These are phyloP conservation scores for Xerocomus spinulosus DNA, from an alignment of 768 basidiomycete genomes.

Conservation along the genomic window DNA sequence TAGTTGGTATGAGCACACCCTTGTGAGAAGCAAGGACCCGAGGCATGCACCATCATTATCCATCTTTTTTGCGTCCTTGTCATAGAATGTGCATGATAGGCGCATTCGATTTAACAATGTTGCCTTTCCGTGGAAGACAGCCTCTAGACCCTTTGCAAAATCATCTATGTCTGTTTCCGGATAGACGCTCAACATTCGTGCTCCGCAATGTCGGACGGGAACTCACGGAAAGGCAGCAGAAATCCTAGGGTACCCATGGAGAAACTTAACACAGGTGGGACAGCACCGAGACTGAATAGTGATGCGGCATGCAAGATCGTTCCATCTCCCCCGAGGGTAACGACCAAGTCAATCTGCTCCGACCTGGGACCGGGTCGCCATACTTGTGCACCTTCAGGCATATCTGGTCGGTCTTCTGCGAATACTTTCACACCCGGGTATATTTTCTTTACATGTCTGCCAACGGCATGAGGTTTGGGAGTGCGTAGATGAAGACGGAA, in stretches of 20 bases:
- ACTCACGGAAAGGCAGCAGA: conserved; percentile 87
- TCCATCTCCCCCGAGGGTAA: conserved; percentile 92
- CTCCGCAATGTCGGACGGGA: neutral
- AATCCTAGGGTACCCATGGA: conserved; percentile 86
- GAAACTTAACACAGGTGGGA: conserved; percentile 75
- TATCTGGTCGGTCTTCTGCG: conserved; percentile 62
- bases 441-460: conserved; percentile 51
- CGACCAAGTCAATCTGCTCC: conserved; percentile 75
- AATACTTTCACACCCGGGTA: conserved; percentile 63
- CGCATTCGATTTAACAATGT: conserved; percentile 89
- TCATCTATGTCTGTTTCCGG: conserved; percentile 73
- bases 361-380: conserved; percentile 56
- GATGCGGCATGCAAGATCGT: conserved; percentile 93
- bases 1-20: conserved; percentile 1
- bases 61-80: conserved; percentile 54
- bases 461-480: neutral
- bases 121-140: conserved; percentile 73
- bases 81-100: conserved; percentile 73
- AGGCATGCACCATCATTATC: conserved; percentile 51
- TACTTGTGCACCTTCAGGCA: conserved; percentile 56
- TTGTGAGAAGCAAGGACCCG: neutral
- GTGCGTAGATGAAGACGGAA: neutral
- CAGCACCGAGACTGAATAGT: conserved; percentile 83
- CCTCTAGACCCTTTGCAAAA: conserved; percentile 73
- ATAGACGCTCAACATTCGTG: conserved; percentile 1